Base-by-base conservation (phyloP, 2,329 filamentous ascomycete species). In the Cercospora berteroae region DNA sequence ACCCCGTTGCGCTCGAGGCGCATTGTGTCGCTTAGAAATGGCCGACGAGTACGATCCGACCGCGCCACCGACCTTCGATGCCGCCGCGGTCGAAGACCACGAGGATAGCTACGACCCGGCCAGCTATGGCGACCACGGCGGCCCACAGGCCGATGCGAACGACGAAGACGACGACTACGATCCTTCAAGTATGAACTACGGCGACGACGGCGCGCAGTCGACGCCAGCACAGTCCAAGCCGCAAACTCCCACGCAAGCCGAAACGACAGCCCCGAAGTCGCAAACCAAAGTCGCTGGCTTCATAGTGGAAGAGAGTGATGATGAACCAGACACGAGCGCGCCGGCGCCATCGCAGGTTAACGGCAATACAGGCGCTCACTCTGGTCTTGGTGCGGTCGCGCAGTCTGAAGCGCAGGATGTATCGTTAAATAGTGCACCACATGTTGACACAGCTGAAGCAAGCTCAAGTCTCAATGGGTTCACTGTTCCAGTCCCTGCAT, bases 231-330 rank as follows among this genome's bases (percentile, higher is more conserved):
- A 60, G 60, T 65, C 44, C 25, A 60, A 25, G 20, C 67, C 57
- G 61, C 70, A 33, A 27, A 67, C 65, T 50, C 67, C 68, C 39
- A 65, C 69, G 64, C 83, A 84, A 44, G 55, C 65, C 75, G 80
- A 79, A 69, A 81, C 78, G 76, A 65, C 62, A 63, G 72, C 65
- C 67, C 72, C 65, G 68, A 72, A 69, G 73, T 78, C 66, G 48
- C 67, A 72, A 16, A 56, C 33, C 50, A 72, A 70, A 61, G 69
- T 74, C 50, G 69, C 85, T 77, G 87, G 86, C 73, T 88, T 88
- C 82, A 84, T 87, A 79, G 83, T 86, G 77, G 87, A 88, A 79
- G 86, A 87, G 77, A 85, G 87, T 77, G 84, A 86, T 74, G 84
- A 86, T 76, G 85, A 87, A 75, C 83, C 84, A 74, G 72, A 73